phyloP scores from a whole-genome alignment of 1,284 basidiomycete species.

The Pseudozyma thailandica region DNA sequence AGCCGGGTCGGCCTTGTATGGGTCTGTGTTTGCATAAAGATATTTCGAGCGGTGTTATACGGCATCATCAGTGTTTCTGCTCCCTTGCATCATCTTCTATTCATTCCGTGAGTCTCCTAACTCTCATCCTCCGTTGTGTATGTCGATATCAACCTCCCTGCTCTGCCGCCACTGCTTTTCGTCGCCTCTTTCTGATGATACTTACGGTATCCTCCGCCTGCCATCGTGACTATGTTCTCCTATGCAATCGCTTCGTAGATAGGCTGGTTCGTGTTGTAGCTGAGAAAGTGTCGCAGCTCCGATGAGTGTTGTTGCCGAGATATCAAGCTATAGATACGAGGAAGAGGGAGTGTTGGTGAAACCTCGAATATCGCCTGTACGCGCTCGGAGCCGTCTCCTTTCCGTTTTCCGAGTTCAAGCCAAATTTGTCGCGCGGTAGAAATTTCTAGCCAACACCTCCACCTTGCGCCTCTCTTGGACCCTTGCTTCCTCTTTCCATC shows the following conservation, averaged over 20 bases:
- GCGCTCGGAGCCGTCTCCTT: slow-evolving; percentile 35
- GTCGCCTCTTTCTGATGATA: slow-evolving; percentile 1
- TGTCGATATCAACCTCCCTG: too few relatives aligned
- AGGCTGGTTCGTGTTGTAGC: too few relatives aligned
- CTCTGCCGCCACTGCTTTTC: too few relatives aligned
- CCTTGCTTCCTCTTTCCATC: background rate
- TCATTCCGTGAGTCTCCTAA: too few relatives aligned
- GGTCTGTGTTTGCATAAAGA: slow-evolving; percentile 28
- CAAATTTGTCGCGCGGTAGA: slow-evolving; percentile 22
- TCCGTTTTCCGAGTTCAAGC: background rate
- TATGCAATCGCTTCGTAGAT: too few relatives aligned
- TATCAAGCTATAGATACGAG: too few relatives aligned
- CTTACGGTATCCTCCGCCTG: slow-evolving; percentile 62
- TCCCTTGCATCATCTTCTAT: background rate
- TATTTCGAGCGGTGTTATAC: background rate
- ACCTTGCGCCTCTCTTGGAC: slow-evolving; percentile 5
- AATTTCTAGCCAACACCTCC: slow-evolving; percentile 9
- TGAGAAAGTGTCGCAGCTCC: background rate
- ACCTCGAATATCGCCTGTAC: slow-evolving; percentile 11
- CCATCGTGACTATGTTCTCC: slow-evolving; percentile 45
- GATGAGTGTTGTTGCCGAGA: background rate
- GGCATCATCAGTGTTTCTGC: background rate
- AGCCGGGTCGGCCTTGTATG: slow-evolving; percentile 63
- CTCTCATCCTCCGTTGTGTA: too few relatives aligned
- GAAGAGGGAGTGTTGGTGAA: slow-evolving; percentile 8